Conservation (phyloP, 2,329 filamentous ascomycete species). For the Orbilia blumenaviensis region DNA sequence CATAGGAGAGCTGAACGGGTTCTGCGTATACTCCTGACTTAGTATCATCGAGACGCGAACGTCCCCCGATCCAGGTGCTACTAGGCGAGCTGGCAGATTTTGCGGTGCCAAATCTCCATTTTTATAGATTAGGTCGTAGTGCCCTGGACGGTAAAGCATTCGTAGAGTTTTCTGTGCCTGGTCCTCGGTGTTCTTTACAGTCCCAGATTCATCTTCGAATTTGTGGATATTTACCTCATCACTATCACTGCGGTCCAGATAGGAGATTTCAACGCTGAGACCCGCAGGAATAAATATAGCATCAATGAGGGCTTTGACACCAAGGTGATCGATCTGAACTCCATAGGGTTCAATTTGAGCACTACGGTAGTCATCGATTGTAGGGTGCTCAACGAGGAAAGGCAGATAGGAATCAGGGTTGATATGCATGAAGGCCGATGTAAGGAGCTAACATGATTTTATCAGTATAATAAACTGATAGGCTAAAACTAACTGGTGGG, state of each 20-base stretch:
- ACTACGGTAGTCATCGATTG: constrained; percentile 74
- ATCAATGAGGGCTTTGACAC: constrained; percentile 78
- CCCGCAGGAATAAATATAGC: constrained; percentile 80
- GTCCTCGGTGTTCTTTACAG: constrained; percentile 64
- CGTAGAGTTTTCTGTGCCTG: constrained; percentile 62
- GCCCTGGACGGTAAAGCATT: constrained; percentile 76
- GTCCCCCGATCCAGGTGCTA: constrained; percentile 65
- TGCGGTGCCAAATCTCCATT: constrained; percentile 64
- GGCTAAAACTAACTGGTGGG: background rate
- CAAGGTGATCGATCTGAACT: constrained; percentile 90
- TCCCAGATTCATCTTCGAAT: constrained; percentile 64
- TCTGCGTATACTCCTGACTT: constrained; percentile 46
- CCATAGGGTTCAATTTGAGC: constrained; percentile 76
- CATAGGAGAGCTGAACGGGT: constrained; percentile 2
- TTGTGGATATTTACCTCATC: constrained; percentile 76
- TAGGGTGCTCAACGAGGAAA: constrained; percentile 69
- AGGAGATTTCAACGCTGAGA: constrained; percentile 85
- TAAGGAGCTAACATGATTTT: constrained; percentile 72
- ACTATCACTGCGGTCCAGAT: constrained; percentile 86
- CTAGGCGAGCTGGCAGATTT: constrained; percentile 54
- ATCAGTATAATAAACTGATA: constrained; percentile 10
- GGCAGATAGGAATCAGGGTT: constrained; percentile 74
- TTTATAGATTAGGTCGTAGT: constrained; percentile 94
- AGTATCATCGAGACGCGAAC: constrained; percentile 64
- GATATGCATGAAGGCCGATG: constrained; percentile 83